Evolutionary conservation across 1,284 basidiomycete species (phyloP).

Genomic region (Trametes hirsuta): DNA sequence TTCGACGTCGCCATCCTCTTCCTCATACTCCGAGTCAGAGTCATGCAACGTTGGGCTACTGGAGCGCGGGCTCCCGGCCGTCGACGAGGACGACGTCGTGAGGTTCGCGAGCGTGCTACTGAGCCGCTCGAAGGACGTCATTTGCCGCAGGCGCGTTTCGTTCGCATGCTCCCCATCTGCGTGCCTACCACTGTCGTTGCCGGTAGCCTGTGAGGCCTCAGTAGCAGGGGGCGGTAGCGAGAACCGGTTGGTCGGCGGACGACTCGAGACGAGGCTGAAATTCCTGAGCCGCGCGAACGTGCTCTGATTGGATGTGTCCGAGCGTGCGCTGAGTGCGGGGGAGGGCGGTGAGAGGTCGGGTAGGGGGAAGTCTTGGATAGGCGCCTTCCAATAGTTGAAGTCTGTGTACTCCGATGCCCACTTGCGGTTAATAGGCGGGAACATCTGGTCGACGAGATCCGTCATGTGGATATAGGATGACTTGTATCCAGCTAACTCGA

Average conservation of each 20-base stretch:
- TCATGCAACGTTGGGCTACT: slow-evolving; percentile 56
- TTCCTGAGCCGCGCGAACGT: slow-evolving; percentile 80
- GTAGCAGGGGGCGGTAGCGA: slow-evolving; percentile 37
- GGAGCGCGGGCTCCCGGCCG: slow-evolving; percentile 50
- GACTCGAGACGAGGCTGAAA: slow-evolving; percentile 70
- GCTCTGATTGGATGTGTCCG: slow-evolving; percentile 77
- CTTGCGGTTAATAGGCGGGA: slow-evolving; percentile 92
- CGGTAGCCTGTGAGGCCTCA: slow-evolving; percentile 26
- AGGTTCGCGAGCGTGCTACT: slow-evolving; percentile 58
- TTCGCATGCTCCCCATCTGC: slow-evolving; percentile 4
- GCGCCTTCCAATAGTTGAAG: slow-evolving; percentile 95
- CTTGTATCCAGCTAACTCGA: slow-evolving; percentile 96
- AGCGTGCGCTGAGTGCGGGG: slow-evolving; percentile 89
- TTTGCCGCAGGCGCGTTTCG: slow-evolving; percentile 54
- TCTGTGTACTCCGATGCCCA: slow-evolving; percentile 93
- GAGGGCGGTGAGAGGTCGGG: slow-evolving; percentile 93
- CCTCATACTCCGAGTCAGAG: slow-evolving; percentile 57
- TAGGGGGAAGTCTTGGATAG: slow-evolving; percentile 78
- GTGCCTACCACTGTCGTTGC: slow-evolving; percentile 13
- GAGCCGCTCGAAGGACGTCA: slow-evolving; percentile 73
- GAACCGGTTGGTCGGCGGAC: slow-evolving; percentile 43
- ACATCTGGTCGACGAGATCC: slow-evolving; percentile 98
- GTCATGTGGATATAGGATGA: slow-evolving; percentile 98
- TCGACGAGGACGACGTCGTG: slow-evolving; percentile 42
- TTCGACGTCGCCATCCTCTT: slow-evolving; percentile 38